phyloP scores from a whole-genome alignment of 2,329 filamentous ascomycete genomes.

The Coniochaeta pulveracea region DNA sequence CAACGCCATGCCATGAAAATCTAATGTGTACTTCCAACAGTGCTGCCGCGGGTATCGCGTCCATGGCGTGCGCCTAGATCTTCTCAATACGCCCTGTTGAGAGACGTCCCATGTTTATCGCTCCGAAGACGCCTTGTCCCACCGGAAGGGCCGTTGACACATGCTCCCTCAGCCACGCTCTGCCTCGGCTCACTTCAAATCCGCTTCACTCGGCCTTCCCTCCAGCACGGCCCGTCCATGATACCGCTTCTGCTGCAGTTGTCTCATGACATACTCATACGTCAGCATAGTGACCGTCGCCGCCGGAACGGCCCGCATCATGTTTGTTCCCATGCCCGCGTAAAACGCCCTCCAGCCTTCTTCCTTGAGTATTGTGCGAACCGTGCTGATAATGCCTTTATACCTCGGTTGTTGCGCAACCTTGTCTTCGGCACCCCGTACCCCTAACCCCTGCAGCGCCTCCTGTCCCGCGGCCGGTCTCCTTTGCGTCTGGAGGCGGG shows the following conservation, averaged over 20 bases:
- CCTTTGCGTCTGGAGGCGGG: conserved; percentile 86
- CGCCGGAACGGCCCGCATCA: conserved; percentile 89
- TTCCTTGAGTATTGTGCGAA: conserved; percentile 72
- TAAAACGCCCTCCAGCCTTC: conserved; percentile 97
- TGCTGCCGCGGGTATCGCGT: too few species aligned
- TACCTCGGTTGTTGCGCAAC: conserved; percentile 50
- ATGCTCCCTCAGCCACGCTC: too few species aligned
- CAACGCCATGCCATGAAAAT: too few species aligned
- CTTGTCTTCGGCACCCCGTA: conserved; percentile 15
- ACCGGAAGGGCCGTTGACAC: too few species aligned
- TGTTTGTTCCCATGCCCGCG: conserved; percentile 92
- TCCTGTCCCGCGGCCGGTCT: conserved; percentile 49
- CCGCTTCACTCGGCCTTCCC: background rate
- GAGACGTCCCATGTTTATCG: too few species aligned
- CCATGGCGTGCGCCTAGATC: too few species aligned
- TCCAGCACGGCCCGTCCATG: conserved; percentile 24
- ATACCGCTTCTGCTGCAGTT: conserved; percentile 31
- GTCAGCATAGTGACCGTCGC: conserved; percentile 97
- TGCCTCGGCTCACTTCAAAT: too few species aligned
- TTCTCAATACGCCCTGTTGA: too few species aligned
- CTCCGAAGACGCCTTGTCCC: too few species aligned
- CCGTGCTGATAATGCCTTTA: conserved; percentile 69
- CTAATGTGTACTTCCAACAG: too few species aligned
- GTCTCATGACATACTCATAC: conserved; percentile 67
- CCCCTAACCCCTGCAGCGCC: conserved; percentile 36